Conservation (phyloP, 2,329 filamentous ascomycete species). For the Talaromyces sp. region DNA sequence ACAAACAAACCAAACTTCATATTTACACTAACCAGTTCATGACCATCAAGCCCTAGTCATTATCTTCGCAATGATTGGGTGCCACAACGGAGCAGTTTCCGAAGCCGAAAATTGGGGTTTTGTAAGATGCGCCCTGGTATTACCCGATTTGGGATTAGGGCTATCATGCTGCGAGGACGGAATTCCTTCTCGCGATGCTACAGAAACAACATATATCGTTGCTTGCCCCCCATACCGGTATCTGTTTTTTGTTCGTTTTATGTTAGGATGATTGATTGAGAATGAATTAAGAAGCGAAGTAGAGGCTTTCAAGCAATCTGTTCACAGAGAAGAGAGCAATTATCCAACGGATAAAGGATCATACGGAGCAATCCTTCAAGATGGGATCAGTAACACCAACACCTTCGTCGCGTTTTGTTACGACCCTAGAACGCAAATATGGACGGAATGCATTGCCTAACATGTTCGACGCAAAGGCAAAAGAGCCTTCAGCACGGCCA, state of each 20-base stretch:
- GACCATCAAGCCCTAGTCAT: neutral
- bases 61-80: neutral
- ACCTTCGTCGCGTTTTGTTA: neutral
- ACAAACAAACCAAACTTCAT: neutral
- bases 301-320: neutral
- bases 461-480: constrained; percentile 19
- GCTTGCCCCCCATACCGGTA: neutral
- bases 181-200: neutral
- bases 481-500: constrained; percentile 7
- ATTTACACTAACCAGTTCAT: neutral
- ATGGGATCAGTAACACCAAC: neutral
- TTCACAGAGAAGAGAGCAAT: neutral
- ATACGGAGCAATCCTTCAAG: neutral
- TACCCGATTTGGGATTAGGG: constrained; percentile 1
- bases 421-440: constrained; percentile 15
- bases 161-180: neutral
- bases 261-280: neutral
- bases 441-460: constrained; percentile 16
- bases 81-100: neutral
- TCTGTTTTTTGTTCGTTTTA: neutral
- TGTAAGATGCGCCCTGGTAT: neutral
- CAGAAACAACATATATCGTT: neutral
- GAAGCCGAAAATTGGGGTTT: neutral
- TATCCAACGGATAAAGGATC: neutral
- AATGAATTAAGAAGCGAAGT: neutral